Conservation (phyloP, 805 yeast genomes). For the Sugiyamaella marilandica region DNA sequence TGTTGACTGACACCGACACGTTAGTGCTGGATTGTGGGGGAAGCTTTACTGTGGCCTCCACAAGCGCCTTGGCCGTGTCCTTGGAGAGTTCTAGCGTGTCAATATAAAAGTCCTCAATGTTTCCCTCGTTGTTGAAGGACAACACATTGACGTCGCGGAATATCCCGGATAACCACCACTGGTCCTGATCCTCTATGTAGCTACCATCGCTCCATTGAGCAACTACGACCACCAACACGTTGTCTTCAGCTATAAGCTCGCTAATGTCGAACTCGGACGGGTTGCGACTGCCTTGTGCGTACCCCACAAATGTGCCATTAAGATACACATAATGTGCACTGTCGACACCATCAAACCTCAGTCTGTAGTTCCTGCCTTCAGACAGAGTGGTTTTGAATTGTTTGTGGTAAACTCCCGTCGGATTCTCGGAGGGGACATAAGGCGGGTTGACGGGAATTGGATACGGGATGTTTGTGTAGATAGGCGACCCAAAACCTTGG, state of each 20-base stretch:
- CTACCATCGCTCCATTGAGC: constrained; percentile 34
- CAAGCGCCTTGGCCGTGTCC: constrained; percentile 5
- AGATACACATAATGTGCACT: constrained; percentile 33
- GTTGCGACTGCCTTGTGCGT: constrained; percentile 34
- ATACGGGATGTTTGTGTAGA: constrained; percentile 33
- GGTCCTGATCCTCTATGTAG: constrained; percentile 38
- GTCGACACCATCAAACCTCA: constrained; percentile 38
- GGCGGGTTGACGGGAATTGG: constrained; percentile 37
- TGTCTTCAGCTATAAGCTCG: constrained; percentile 9
- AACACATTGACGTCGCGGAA: constrained; percentile 36
- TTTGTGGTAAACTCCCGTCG: constrained; percentile 34
- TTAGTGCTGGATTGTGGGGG: neutral
- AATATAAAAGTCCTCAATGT: constrained; percentile 31
- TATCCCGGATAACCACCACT: constrained; percentile 40
- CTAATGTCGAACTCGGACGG: constrained; percentile 34
- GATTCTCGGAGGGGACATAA: constrained; percentile 32
- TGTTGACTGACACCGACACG: neutral
- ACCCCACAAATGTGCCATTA: constrained; percentile 34
- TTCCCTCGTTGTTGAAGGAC: constrained; percentile 26
- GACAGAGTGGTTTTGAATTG: constrained; percentile 20
- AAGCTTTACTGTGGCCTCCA: constrained; percentile 5
- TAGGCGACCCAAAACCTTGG: constrained; percentile 35
- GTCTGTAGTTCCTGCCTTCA: constrained; percentile 17
- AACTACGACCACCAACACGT: constrained; percentile 27
- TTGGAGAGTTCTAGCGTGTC: constrained; percentile 20